These are phyloP conservation scores for Starmerella khaoyaiensis DNA, from an alignment of 805 yeast genomes.

Conservation along the genomic window DNA sequence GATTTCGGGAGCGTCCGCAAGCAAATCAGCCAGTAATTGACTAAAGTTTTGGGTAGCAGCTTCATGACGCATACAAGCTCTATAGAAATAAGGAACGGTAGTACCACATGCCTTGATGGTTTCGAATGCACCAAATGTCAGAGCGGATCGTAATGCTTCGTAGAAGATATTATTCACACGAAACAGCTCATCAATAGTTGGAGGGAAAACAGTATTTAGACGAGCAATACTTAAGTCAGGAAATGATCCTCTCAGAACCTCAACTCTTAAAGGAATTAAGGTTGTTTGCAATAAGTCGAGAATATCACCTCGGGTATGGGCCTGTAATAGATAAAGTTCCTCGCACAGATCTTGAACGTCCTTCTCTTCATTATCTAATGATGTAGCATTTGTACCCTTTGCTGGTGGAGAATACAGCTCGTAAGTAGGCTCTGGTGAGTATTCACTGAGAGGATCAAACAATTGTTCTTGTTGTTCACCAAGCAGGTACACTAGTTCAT, in stretches of 20 bases:
- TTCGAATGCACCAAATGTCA: slow-evolving; percentile 60
- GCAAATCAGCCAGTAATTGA: slow-evolving; percentile 33
- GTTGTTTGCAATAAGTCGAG: slow-evolving; percentile 68
- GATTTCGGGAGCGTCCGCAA: slow-evolving; percentile 27
- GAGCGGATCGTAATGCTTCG: slow-evolving; percentile 57
- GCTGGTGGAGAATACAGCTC: slow-evolving; percentile 41
- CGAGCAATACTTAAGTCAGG: slow-evolving; percentile 46
- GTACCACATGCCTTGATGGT: slow-evolving; percentile 66
- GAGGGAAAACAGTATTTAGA: slow-evolving; percentile 75
- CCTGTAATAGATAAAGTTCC: slow-evolving; percentile 60
- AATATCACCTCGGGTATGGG: slow-evolving; percentile 55
- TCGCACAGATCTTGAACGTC: slow-evolving; percentile 41
- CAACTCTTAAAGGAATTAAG: slow-evolving; percentile 63
- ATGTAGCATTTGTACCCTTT: neutral
- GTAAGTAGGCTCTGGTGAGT: slow-evolving; percentile 81
- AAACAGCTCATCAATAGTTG: slow-evolving; percentile 88
- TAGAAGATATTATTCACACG: slow-evolving; percentile 75
- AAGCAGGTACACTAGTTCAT: slow-evolving; percentile 56
- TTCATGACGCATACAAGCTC: slow-evolving; percentile 86
- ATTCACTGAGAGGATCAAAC: slow-evolving; percentile 81
- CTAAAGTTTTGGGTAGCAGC: slow-evolving; percentile 69
- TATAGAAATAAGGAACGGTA: slow-evolving; percentile 79
- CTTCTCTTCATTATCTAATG: slow-evolving; percentile 27
- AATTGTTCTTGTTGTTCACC: slow-evolving; percentile 81
- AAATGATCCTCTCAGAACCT: slow-evolving; percentile 43